phyloP scores from a whole-genome alignment of 352 stramenopile species.

The Phytophthora ramorum region DNA sequence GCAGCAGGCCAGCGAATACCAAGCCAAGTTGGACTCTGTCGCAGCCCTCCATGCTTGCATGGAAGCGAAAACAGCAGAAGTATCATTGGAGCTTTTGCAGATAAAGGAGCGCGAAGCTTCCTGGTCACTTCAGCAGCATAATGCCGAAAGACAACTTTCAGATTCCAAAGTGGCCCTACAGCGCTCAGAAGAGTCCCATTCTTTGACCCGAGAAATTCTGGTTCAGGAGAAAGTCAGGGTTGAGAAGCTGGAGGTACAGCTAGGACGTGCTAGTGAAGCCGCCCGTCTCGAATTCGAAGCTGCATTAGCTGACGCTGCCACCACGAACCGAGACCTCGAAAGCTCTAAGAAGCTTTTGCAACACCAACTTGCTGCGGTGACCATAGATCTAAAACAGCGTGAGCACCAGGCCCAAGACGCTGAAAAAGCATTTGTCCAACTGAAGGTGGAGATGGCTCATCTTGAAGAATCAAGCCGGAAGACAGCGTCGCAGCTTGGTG shows the following conservation, averaged over 20 bases:
- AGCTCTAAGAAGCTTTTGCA: slow-evolving; percentile 23
- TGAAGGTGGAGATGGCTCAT: slow-evolving; percentile 26
- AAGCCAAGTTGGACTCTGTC: slow-evolving; percentile 52
- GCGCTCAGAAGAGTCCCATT: slow-evolving; percentile 37
- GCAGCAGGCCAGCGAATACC: slow-evolving; percentile 50
- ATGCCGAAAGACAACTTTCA: slow-evolving; percentile 43
- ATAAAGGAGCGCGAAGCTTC: slow-evolving; percentile 70
- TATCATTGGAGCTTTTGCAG: slow-evolving; percentile 58
- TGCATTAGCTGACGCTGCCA: slow-evolving; percentile 40
- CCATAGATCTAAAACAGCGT: slow-evolving; percentile 24
- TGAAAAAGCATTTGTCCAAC: slow-evolving; percentile 19
- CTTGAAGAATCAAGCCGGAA: slow-evolving; percentile 33
- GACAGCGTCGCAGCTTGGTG: slow-evolving; percentile 8
- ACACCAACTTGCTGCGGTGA: slow-evolving; percentile 22
- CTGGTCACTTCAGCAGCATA: slow-evolving; percentile 57
- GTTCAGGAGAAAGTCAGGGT: slow-evolving; percentile 42
- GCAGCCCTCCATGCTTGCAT: slow-evolving; percentile 38
- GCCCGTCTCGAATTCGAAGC: slow-evolving; percentile 43
- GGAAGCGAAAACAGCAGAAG: slow-evolving; percentile 52
- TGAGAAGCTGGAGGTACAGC: slow-evolving; percentile 31
- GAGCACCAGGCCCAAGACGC: slow-evolving; percentile 29
- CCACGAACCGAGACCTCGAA: slow-evolving; percentile 37
- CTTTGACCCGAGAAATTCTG: slow-evolving; percentile 22
- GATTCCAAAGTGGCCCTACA: slow-evolving; percentile 30
- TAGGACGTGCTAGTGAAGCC: slow-evolving; percentile 33